Evolutionary conservation across 306 rosid species (phyloP), one percentile per base, ranked within the genome.

Genomic region (Sicyos baderoa): DNA sequence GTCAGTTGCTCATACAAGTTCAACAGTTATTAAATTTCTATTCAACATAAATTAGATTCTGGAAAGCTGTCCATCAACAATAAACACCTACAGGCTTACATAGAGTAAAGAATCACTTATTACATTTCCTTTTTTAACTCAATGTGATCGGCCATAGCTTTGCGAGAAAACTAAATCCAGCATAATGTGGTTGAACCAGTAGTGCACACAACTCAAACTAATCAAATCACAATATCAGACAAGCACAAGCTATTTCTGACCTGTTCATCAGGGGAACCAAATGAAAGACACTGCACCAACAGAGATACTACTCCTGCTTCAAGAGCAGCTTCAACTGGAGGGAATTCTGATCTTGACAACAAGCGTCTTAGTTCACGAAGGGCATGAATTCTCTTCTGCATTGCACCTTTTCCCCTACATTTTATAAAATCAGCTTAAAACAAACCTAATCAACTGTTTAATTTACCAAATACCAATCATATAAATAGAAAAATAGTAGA

Each of bases 181-280:
- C 11, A 63, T 40, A 64, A 44, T 44, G 70, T 40, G 47, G 70
- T 40, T 64, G 27, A 54, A 18, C 56, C 21, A 22, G 68, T 19
- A 29, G 9, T 52, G 10, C 51, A 15, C 9, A 16, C n/a, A 9
- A 60, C 13, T 68, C 13, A 76, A 60, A 29, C 27, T 70, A 75
- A 58, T 15, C 3, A 64, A 64, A 66, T 17, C 49, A 40, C 15
- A 49, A 9, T 40, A 16, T 37, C 49, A 75, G 70, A 71, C 44
- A 55, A 70, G 17, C 53, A 13, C 54, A 16, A 51, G 55, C 54
- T 65, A 21, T 50, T 74, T 72, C 63, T 54, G 14, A 89, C 97
- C 97, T 93, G 99, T 68, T 93, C 99, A 75, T 93, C 99, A 18
- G 90, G 90, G 68, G 96, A 86, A 50, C 99, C 99, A 78, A 93